Conservation (phyloP, 305 asterid species). For the Euphrasia arctica region DNA sequence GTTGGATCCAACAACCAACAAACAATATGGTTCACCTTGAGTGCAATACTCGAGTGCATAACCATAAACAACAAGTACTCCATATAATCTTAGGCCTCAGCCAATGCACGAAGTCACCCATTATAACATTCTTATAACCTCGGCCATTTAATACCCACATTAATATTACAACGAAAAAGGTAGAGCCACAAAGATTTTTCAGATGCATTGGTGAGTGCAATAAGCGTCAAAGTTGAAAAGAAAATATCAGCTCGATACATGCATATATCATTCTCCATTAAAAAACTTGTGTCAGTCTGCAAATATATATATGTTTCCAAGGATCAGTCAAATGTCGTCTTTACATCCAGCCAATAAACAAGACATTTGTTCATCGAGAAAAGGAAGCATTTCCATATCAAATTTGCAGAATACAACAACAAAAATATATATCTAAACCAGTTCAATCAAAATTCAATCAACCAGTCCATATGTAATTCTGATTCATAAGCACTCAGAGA, state of each 20-base stretch:
- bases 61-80: too few relatives aligned
- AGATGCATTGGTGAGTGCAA: background rate
- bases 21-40: too few relatives aligned
- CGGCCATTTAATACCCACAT: background rate
- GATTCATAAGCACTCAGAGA: background rate
- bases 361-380: background rate
- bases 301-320: too few relatives aligned
- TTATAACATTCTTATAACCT: background rate
- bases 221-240: background rate
- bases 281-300: too few relatives aligned
- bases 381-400: slow-evolving; percentile 11
- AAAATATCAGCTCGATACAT: background rate
- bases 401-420: background rate
- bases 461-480: background rate
- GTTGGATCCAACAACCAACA: background rate
- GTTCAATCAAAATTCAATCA: slow-evolving; percentile 15
- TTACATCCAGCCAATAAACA: background rate
- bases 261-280: background rate
- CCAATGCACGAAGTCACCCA: background rate
- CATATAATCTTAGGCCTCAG: background rate
- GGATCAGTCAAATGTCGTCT: background rate
- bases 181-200: background rate
- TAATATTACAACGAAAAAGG: background rate
- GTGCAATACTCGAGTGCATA: too few relatives aligned
- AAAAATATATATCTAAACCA: background rate